phyloP scores from a whole-genome alignment of 1,139 yeast species.

The Pichia sp. region DNA sequence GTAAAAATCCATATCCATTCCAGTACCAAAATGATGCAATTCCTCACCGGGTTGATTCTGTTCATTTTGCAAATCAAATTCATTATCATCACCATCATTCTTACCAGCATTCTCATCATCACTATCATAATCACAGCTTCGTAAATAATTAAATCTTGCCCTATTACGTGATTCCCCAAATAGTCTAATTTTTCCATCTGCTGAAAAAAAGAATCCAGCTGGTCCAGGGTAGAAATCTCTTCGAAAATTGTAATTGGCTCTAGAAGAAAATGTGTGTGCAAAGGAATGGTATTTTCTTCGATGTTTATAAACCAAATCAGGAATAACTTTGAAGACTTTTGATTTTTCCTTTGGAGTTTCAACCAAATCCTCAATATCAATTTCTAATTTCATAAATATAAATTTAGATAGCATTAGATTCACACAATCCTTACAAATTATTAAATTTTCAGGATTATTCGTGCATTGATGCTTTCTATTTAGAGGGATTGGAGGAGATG shows the following conservation, averaged over 20 bases:
- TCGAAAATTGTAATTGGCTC: constrained; percentile 4
- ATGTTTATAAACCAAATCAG: constrained; percentile 14
- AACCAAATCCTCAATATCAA: constrained; percentile 22
- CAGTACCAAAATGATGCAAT: no score
- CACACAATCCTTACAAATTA: constrained; percentile 28
- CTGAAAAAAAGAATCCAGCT: no score
- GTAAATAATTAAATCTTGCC: no score
- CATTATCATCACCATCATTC: constrained; percentile 9
- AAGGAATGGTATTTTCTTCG: constrained; percentile 11
- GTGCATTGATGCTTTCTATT: constrained; percentile 20
- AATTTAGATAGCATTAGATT: constrained; percentile 20
- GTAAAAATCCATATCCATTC: constrained; percentile 10
- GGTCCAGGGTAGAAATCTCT: no score
- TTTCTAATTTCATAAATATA: constrained; percentile 25
- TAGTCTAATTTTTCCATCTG: no score
- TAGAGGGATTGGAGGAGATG: constrained; percentile 31
- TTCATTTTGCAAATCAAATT: no score
- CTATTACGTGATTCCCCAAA: no score
- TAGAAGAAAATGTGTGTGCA: constrained; percentile 4
- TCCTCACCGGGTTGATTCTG: no score
- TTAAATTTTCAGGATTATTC: constrained; percentile 29
- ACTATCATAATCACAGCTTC: constrained; percentile 6
- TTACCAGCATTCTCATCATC: constrained; percentile 11
- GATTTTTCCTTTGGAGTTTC: constrained; percentile 15
- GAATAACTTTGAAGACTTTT: constrained; percentile 2